phyloP scores from a whole-genome alignment of 768 basidiomycete species.

The Phlebiopsis gigantea region DNA sequence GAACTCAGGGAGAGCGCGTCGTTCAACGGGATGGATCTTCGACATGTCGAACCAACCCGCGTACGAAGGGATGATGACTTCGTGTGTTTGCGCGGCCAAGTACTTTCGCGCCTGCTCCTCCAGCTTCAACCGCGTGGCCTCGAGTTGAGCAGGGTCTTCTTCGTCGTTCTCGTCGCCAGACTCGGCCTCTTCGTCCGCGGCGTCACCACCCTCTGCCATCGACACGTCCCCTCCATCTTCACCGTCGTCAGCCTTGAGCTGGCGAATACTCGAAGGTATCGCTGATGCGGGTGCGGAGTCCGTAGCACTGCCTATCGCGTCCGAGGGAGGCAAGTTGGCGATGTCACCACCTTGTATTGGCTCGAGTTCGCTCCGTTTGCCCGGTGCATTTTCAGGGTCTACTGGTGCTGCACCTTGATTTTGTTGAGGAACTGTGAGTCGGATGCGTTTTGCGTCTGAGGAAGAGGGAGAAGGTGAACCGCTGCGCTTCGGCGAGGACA shows the following conservation, averaged over 20 bases:
- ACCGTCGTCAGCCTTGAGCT: slow-evolving; percentile 38
- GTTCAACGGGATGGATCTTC: slow-evolving; percentile 88
- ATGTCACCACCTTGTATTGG: slow-evolving; percentile 77
- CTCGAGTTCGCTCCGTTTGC: slow-evolving; percentile 86
- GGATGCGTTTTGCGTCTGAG: slow-evolving; percentile 31
- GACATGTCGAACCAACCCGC: slow-evolving; percentile 98
- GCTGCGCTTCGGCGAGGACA: slow-evolving; percentile 32
- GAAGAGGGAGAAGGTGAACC: slow-evolving; percentile 29
- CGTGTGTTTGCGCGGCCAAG: slow-evolving; percentile 95
- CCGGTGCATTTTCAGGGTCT: slow-evolving; percentile 73
- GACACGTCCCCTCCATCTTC: slow-evolving; percentile 73
- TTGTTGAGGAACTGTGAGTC: slow-evolving; percentile 29
- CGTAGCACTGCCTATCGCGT: slow-evolving; percentile 25
- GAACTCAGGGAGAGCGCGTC: slow-evolving; percentile 92
- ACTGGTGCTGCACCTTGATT: slow-evolving; percentile 67
- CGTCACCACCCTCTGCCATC: slow-evolving; percentile 75
- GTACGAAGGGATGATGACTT: slow-evolving; percentile 95
- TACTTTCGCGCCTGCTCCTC: slow-evolving; percentile 91
- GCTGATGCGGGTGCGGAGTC: slow-evolving; percentile 30
- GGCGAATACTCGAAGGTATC: slow-evolving; percentile 24
- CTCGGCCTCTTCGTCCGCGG: slow-evolving; percentile 75
- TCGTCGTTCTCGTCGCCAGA: slow-evolving; percentile 80
- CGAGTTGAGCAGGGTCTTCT: slow-evolving; percentile 79
- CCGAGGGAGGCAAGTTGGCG: slow-evolving; percentile 55
- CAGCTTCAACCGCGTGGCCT: slow-evolving; percentile 70